Evolutionary conservation across 2,329 filamentous ascomycete genomes (phyloP).

Genomic region (Arthrobotrys sphaeroides): DNA sequence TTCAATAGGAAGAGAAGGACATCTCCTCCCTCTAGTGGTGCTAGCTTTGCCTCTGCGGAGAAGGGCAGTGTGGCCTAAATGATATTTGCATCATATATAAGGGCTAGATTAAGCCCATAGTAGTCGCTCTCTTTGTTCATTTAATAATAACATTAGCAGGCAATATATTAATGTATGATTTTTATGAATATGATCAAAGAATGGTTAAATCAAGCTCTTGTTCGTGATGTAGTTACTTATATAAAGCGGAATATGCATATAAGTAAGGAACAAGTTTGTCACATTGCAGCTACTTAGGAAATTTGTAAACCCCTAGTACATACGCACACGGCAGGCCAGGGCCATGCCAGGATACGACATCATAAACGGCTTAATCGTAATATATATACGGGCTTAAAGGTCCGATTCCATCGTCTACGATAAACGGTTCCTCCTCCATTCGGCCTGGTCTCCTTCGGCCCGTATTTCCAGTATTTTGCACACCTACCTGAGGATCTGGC

Average conservation of each 20-base stretch:
- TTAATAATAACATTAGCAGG: slow-evolving; percentile 6
- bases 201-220: no score
- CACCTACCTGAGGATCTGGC: neutral
- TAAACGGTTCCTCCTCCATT: no score
- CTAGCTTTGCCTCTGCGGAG: slow-evolving; percentile 27
- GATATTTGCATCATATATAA: neutral
- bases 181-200: neutral
- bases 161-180: neutral
- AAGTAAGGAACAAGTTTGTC: no score
- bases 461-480: neutral
- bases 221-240: no score
- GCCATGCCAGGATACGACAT: no score
- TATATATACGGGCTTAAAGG: no score
- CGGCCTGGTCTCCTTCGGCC: neutral
- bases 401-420: neutral
- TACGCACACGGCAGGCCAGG: no score
- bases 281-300: no score
- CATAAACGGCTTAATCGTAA: no score
- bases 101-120: neutral
- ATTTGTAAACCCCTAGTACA: no score
- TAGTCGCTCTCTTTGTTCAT: neutral
- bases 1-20: slow-evolving; percentile 31
- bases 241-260: no score
- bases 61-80: slow-evolving; percentile 30
- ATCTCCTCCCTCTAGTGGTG: slow-evolving; percentile 4